Percentiles rank a stretch among this genome's conserved stretches.
Conservation (phyloP, 805 yeast species). For the Candida ipomoeae region DNA sequence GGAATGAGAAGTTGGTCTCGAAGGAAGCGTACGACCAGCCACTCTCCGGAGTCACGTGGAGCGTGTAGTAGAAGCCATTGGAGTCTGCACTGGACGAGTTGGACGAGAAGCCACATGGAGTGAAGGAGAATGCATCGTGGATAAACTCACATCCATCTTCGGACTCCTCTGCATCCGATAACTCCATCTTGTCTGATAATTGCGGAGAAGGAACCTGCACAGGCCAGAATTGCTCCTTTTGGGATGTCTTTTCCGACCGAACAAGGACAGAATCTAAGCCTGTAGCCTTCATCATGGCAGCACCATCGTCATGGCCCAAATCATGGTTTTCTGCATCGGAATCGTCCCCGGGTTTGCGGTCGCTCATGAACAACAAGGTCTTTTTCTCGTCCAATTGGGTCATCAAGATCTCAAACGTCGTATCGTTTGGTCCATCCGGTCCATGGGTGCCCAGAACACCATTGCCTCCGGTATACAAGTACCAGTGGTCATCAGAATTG, state of each 20-base stretch:
- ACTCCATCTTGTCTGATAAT: slow-evolving; percentile 25
- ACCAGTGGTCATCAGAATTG: slow-evolving; percentile 84
- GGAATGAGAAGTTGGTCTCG: slow-evolving; percentile 75
- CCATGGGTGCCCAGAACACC: slow-evolving; percentile 8
- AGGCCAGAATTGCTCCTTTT: neutral
- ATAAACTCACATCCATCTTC: slow-evolving; percentile 31
- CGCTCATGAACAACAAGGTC: slow-evolving; percentile 57
- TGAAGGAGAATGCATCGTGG: slow-evolving; percentile 85
- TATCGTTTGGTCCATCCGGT: slow-evolving; percentile 48
- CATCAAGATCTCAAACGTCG: slow-evolving; percentile 85
- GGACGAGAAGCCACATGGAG: slow-evolving; percentile 94
- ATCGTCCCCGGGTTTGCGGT: slow-evolving; percentile 43
- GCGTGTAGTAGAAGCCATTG: slow-evolving; percentile 59
- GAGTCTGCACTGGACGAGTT: slow-evolving; percentile 62
- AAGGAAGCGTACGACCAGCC: slow-evolving; percentile 97
- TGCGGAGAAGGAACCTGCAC: slow-evolving; percentile 35
- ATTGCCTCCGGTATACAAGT: slow-evolving; percentile 66
- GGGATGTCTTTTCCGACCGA: neutral
- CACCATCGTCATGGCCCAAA: slow-evolving; percentile 76
- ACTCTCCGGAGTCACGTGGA: slow-evolving; percentile 90
- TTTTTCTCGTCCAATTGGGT: slow-evolving; percentile 63
- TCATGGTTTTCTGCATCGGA: slow-evolving; percentile 51
- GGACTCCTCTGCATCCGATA: slow-evolving; percentile 16
- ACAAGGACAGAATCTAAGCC: slow-evolving; percentile 58
- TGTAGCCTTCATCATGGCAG: slow-evolving; percentile 58